Evolutionary conservation across 371 early-diverging fungal genomes (phyloP).

Genomic region (Mucor lusitanicus): DNA sequence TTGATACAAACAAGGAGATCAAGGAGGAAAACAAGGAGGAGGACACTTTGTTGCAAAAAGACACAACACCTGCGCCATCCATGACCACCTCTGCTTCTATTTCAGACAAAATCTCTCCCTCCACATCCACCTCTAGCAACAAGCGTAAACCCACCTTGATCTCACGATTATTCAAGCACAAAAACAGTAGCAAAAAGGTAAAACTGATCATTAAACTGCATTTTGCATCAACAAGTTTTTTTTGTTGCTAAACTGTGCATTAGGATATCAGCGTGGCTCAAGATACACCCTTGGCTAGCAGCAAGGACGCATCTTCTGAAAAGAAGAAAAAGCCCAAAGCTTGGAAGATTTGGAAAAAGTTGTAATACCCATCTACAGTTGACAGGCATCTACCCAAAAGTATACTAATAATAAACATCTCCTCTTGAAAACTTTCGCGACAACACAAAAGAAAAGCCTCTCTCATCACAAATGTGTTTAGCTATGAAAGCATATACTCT

Average conservation of each 20-base stretch:
- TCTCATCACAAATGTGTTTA: background rate
- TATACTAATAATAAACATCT: background rate
- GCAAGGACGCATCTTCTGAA: background rate
- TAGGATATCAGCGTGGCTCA: background rate
- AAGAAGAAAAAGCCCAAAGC: slow-evolving; percentile 4
- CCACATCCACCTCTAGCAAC: background rate
- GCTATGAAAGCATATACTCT: too few species aligned
- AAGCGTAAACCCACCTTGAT: slow-evolving; percentile 4
- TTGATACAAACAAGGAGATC: slow-evolving; percentile 3
- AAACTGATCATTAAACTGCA: background rate
- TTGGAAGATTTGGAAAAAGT: background rate
- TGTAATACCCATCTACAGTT: background rate
- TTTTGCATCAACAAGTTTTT: background rate
- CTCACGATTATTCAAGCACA: slow-evolving; percentile 4
- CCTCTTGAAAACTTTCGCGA: background rate
- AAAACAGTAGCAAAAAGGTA: slow-evolving; percentile 5
- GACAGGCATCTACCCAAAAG: background rate
- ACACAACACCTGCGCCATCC: background rate
- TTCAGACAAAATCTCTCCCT: background rate
- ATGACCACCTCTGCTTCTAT: background rate
- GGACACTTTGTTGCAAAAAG: background rate
- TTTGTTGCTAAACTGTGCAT: background rate
- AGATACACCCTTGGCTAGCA: background rate
- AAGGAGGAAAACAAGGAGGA: background rate
- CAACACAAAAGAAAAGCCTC: background rate